Evolutionary conservation across 306 rosid species (phyloP).

Genomic region (Fagus sylvatica): DNA sequence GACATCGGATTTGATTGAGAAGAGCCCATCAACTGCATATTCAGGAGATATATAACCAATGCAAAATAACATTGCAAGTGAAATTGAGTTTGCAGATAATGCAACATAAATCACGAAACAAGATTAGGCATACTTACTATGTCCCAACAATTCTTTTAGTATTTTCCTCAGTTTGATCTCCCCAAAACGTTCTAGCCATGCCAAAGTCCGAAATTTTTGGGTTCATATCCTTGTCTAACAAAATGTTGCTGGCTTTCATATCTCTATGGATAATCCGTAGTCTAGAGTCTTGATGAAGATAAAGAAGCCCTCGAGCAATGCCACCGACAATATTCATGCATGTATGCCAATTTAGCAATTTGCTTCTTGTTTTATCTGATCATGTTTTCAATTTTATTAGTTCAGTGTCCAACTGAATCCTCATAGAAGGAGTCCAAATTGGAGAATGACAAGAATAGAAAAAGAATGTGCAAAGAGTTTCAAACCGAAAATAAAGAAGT

Average conservation of each 20-base stretch:
- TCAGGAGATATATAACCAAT: constrained; percentile 57
- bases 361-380: not conserved
- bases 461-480: not conserved
- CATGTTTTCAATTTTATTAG: not conserved
- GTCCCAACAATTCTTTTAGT: constrained; percentile 54
- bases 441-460: not conserved
- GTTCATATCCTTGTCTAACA: constrained; percentile 48
- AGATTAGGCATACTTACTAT: constrained; percentile 33
- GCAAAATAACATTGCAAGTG: not conserved
- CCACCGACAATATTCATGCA: constrained; percentile 24
- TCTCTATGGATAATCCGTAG: constrained; percentile 40
- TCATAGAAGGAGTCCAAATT: not conserved
- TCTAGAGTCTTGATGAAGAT: constrained; percentile 33
- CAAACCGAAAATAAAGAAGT: constrained; percentile 43
- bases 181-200: constrained; percentile 46
- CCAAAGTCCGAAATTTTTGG: constrained; percentile 68
- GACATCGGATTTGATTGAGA: constrained; percentile 43
- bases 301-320: constrained; percentile 29
- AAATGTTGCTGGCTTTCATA: constrained; percentile 51
- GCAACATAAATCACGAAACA: not conserved
- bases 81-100: not conserved
- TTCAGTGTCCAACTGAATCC: not conserved
- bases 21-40: constrained; percentile 40
- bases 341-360: constrained; percentile 17
- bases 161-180: constrained; percentile 42